Evolutionary conservation across 2,329 filamentous ascomycete genomes (phyloP), one percentile per base, ranked within the genome.

Genomic region (Xylaria sp.): DNA sequence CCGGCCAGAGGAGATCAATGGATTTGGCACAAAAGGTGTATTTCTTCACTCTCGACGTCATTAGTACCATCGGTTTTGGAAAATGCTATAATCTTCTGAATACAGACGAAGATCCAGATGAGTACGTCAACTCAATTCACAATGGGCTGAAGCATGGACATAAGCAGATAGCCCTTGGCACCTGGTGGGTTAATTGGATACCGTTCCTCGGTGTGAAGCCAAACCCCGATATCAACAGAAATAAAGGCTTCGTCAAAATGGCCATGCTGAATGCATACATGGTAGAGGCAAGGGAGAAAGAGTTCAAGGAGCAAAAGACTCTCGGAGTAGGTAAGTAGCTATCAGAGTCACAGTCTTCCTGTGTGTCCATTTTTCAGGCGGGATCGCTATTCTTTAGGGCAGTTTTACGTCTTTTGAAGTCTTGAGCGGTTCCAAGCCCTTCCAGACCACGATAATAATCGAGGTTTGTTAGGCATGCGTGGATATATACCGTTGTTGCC

Each of bases 31-130:
- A 78, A 18, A 84, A 84, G 64, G 76, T 84, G 0, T 83, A 86
- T 20, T 87, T 80, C 75, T 84, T 88, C 65, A 85, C 85, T 0
- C 77, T 88, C 1, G 87, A 89, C 70, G 84, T 87, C 9, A 86
- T 89, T 67, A 85, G 82, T 52, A 79, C 81, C 28, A 77, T 89
- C 18, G 83, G 84, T 0, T 82, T 88, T 18, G 86, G 86, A n/a
- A 77, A 80, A 15, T 59, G 83, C 0, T 88, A 86, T 63, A 85
- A 86, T 31, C 82, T 86, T 73, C 77, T 88, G 2, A 74, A 74
- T 0, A 75, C 76, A 7, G 83, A 88, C 71, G 71, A 75, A 1
- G 86, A 88, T 57, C 75, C 84, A 1, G 79, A 84, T 48, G 74
- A 74, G 10, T 82, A 84, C 62, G 66, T 84, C 48, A 18, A 65